Evolutionary conservation across 140 eudicot species (phyloP).

Genomic region (Anethum foeniculum): DNA sequence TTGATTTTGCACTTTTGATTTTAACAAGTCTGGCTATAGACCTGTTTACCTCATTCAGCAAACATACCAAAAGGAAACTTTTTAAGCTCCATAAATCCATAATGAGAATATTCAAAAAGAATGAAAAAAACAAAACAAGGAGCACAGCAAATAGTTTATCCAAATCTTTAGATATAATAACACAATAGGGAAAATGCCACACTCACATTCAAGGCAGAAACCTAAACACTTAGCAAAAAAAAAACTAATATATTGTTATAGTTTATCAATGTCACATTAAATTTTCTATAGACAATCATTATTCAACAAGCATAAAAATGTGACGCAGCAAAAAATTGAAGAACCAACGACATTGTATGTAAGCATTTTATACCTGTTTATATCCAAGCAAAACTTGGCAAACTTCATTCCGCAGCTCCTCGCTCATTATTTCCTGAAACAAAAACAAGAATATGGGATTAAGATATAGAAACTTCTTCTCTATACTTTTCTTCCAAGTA

Average conservation of each 20-base stretch:
- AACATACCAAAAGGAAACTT: background rate
- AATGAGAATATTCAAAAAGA: background rate
- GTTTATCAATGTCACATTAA: too few species aligned
- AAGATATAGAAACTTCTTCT: background rate
- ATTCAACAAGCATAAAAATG: background rate
- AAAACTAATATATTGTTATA: background rate
- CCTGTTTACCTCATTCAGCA: background rate
- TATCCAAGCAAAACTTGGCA: slow-evolving; percentile 82
- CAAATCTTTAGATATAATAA: background rate
- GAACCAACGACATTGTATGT: background rate
- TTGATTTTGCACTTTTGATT: background rate
- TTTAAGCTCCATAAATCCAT: background rate
- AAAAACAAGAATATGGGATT: slow-evolving; percentile 2
- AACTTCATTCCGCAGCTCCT: slow-evolving; percentile 79
- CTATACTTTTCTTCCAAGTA: background rate
- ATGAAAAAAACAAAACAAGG: background rate
- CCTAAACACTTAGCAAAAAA: background rate
- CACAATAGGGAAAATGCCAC: background rate
- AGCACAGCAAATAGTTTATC: background rate
- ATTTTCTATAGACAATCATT: background rate
- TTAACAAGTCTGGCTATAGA: background rate
- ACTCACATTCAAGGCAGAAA: background rate
- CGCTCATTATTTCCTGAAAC: slow-evolving; percentile 77
- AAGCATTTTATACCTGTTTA: slow-evolving; percentile 57
- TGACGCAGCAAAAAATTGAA: background rate